Base-by-base conservation (phyloP, 2,329 filamentous ascomycete genomes). In the Aureobasidium subglaciale region DNA sequence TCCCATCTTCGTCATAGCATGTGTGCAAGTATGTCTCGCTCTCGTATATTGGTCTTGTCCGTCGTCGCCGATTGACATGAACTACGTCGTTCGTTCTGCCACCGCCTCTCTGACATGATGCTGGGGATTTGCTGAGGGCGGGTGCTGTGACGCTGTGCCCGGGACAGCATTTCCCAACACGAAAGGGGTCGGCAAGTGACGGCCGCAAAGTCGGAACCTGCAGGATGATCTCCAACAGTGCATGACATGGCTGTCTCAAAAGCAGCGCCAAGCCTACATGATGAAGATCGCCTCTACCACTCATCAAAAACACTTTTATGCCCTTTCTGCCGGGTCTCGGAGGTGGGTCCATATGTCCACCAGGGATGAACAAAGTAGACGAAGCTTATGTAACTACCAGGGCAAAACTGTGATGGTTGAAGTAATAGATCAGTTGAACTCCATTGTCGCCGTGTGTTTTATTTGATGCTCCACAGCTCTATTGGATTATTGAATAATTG, bases 221-320 rank as follows among this genome's bases (percentile, higher is more conserved):
- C 32, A 52, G 10, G 25, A 41, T 13, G 48, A 52, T 52, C 48
- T 16, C 10, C 46, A 25, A 38, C 35, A 22, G 35, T 42, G 35
- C 48, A 40, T 52, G 48, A 40, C 48, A 52, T 52, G 48, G 48
- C 35, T 52, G 48, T 52, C 48, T 52, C 48, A 18, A 37, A 35
- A 52, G 35, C 34, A 13, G 48, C 18, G 48, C 48, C 48, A 52
- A 52, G 48, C 6, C 16, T 25, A n/a, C 11, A 52, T 38, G 34
- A 52, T 41, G 48, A 52, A 40, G 48, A 52, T 52, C 48, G 34
- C 3, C 48, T 32, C 18, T n/a, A 13, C 37, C 37, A 13, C 13
- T 30, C 13, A n/a, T n/a, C n/a, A 35, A 41, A 41, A 20, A 41
- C 13, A 41, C 20, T 48, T 48, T 13, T 46, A n/a, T 15, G 13